Percentiles rank a stretch among this genome's conserved stretches.
phyloP scores from a whole-genome alignment of 73 alveolate species.

The Stentor roeselii region DNA sequence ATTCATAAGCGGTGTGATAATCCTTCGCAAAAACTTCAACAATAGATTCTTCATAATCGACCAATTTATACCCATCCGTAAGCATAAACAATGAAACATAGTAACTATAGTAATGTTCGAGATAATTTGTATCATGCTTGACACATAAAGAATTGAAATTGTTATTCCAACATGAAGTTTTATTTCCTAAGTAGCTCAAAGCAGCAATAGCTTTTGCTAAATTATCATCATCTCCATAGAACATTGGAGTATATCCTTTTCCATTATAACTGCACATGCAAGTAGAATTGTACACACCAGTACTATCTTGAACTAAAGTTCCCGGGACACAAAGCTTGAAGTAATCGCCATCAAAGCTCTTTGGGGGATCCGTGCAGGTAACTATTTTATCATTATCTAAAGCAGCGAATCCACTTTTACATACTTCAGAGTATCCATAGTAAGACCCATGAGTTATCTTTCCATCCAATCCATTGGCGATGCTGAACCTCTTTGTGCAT shows the following conservation, averaged over 20 bases:
- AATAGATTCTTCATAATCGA: too few relatives aligned
- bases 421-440: neutral
- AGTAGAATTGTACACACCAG: neutral
- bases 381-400: too few relatives aligned
- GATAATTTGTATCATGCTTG: neutral
- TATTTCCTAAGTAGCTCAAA: too few relatives aligned
- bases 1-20: too few relatives aligned
- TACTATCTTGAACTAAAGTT: neutral
- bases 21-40: too few relatives aligned
- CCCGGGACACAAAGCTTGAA: neutral
- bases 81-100: too few relatives aligned
- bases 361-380: too few relatives aligned
- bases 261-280: neutral
- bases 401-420: neutral
- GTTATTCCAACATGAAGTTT: too few relatives aligned
- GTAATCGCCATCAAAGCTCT: too few relatives aligned
- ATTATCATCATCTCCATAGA: neutral
- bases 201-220: too few relatives aligned
- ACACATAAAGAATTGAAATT: neutral
- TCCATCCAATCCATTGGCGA: neutral
- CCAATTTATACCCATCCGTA: too few relatives aligned
- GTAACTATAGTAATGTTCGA: neutral
- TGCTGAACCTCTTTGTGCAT: neutral
- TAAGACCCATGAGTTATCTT: neutral
- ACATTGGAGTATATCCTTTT: neutral